Conservation (phyloP, 2,329 filamentous ascomycete genomes). For the Pseudogymnoascus sp. region DNA sequence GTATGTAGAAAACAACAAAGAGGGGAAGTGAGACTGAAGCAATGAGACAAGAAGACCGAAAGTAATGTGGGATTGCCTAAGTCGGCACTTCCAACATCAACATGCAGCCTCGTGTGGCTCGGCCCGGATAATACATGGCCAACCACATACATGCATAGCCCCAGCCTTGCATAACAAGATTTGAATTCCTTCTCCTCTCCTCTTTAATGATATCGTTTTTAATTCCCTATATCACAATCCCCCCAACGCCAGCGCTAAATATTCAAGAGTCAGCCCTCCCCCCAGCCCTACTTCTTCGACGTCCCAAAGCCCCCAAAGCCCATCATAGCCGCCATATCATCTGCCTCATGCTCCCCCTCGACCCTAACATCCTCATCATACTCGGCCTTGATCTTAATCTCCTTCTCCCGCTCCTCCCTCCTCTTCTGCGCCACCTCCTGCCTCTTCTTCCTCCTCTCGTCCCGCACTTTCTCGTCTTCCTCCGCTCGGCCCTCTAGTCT, state of each 20-base stretch:
- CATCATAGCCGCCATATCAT: conserved; percentile 62
- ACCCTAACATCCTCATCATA: conserved; percentile 58
- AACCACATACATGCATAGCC: background rate
- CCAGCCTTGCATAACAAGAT: background rate
- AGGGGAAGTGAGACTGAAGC: background rate
- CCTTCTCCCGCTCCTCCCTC: conserved; percentile 42
- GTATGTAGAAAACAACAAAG: background rate
- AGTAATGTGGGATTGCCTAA: background rate
- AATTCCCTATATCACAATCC: background rate
- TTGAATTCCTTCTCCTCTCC: background rate
- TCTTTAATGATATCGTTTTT: background rate
- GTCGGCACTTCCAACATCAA: background rate
- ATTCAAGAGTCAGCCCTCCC: background rate
- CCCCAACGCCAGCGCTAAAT: background rate
- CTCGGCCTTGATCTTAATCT: conserved; percentile 47
- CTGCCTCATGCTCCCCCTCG: conserved; percentile 62
- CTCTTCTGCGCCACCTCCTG: conserved; percentile 30
- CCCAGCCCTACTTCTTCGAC: conserved; percentile 30
- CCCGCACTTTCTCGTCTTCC: conserved; percentile 41
- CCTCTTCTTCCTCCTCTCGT: conserved; percentile 28
- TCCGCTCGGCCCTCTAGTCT: conserved; percentile 45
- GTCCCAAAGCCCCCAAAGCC: conserved; percentile 55
- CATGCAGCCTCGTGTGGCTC: background rate
- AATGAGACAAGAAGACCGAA: background rate
- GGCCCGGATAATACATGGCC: background rate